Base-by-base conservation (phyloP, 306 rosid species). In the Notholithocarpus densiflorus region DNA sequence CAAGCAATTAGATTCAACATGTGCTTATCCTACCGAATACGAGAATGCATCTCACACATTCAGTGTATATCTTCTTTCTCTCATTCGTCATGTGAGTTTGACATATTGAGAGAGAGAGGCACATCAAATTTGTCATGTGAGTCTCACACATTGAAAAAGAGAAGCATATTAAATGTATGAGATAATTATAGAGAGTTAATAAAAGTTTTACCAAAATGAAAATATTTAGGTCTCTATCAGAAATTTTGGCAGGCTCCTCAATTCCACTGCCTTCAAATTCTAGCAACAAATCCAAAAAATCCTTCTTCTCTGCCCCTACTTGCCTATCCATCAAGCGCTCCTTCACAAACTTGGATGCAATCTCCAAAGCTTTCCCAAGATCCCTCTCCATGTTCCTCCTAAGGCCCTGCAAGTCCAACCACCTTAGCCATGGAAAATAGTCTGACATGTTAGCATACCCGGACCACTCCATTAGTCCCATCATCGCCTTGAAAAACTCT, bases 221-320 rank as follows among this genome's bases (percentile, higher is more conserved):
- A 43, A 90, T 65, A 80, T 87, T 90, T 80, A 88, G 77, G 43
- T 86, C 87, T 12, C 77, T 76, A 4, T 83, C 85, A 5, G 95
- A 84, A 61, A 90, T 37, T 11, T 71, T 77, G 51, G 34, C 57
- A 1, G 89, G 81, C 31, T 87, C 86, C 3, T 80, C 83, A 24
- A 45, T 79, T 19, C 85, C 89, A 68, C 61, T 82, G 40, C 77
- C 86, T 76, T 84, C 85, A 68, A 83, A 85, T 56, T 89, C 90
- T 18, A 90, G 87, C 71, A 90, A 64, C 32, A 90, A 85, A 78
- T 90, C 91, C 74, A 90, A 80, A 72, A 89, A 90, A 45, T 90
- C 91, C 64, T 76, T 82, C 10, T n/a, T 57, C 6, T 76, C 73
- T 17, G 7, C 54, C 17, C 56, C 29, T 17, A 7, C 1, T 14